Evolutionary conservation across 176 grass and related monocot genomes (phyloP), one percentile per base, ranked within the genome.

Genomic region (Panicum miliaceum): DNA sequence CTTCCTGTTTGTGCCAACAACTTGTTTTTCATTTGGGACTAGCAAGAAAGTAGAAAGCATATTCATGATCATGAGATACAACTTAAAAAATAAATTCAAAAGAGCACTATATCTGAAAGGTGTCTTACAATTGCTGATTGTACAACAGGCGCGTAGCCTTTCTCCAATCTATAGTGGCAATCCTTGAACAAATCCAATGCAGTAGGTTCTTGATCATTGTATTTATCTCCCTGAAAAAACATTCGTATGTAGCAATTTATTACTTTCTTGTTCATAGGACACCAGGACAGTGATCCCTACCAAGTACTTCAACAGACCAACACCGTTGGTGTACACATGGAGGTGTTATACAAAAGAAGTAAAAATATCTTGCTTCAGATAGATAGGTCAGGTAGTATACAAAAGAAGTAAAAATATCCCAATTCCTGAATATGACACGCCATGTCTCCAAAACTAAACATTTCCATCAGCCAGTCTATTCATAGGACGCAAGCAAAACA

Each of bases 321-420:
- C n/a, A n/a, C n/a, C n/a, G n/a, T n/a, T n/a, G n/a, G n/a, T n/a
- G n/a, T n/a, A n/a, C n/a, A n/a, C n/a, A n/a, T n/a, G n/a, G n/a
- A n/a, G n/a, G n/a, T n/a, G n/a, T n/a, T n/a, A n/a, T n/a, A n/a
- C n/a, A n/a, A n/a, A n/a, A n/a, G n/a, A n/a, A n/a, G n/a, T n/a
- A n/a, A n/a, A 82, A 85, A 75, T 81, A 85, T 88, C 67, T 79
- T 59, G 20, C 45, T 51, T 18, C 40, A 16, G 41, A 20, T 16
- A 40, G 12, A 50, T 4, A 54, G 5, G 52, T 46, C 6, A 8
- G 1, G 11, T 1, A 18, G 25, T 18, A 29, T 14, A 51, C 25
- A 73, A 19, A 68, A 14, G 18, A 62, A 23, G 12, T 4, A 51
- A 26, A 56, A 89, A 63, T 60, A 68, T 75, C 51, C 64, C 4